Conservation (phyloP, 352 stramenopile species). For the Phytopythium aichiense region DNA sequence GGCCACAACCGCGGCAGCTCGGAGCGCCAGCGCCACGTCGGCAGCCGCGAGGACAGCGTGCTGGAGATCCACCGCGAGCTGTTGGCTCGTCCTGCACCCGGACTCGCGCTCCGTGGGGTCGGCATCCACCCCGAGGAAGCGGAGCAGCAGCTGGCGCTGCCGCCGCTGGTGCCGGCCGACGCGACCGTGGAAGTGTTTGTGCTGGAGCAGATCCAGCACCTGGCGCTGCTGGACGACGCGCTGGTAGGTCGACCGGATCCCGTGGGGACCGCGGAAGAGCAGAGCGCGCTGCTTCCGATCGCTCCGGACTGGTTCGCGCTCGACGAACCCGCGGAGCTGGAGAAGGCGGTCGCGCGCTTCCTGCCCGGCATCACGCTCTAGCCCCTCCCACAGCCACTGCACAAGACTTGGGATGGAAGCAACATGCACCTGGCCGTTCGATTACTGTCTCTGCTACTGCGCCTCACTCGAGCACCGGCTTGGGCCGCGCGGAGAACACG, state of each 20-base stretch:
- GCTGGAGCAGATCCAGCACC: conserved; percentile 8
- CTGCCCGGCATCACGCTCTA: background rate
- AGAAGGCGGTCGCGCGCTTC: conserved; percentile 19
- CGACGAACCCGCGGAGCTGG: conserved; percentile 18
- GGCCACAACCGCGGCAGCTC: conserved; percentile 3
- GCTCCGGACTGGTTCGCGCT: conserved; percentile 25
- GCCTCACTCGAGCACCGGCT: conserved; percentile 52
- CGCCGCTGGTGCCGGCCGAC: background rate
- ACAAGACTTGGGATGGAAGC: too few relatives aligned
- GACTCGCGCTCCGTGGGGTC: conserved; percentile 1
- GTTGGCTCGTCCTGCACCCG: conserved; percentile 12
- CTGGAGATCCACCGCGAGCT: conserved; percentile 10
- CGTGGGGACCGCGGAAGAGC: background rate
- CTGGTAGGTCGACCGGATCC: background rate
- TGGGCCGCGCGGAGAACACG: conserved; percentile 70
- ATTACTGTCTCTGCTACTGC: background rate
- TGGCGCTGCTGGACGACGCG: conserved; percentile 3
- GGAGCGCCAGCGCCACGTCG: background rate
- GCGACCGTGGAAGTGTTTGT: conserved; percentile 10
- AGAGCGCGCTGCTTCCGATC: background rate
- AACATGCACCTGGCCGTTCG: background rate
- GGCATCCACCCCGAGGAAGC: background rate
- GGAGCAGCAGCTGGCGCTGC: background rate
- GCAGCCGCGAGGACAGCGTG: background rate
- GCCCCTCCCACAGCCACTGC: background rate